Base-by-base conservation (phyloP, 2,329 filamentous ascomycete species). In the Trichophyton rubrum region DNA sequence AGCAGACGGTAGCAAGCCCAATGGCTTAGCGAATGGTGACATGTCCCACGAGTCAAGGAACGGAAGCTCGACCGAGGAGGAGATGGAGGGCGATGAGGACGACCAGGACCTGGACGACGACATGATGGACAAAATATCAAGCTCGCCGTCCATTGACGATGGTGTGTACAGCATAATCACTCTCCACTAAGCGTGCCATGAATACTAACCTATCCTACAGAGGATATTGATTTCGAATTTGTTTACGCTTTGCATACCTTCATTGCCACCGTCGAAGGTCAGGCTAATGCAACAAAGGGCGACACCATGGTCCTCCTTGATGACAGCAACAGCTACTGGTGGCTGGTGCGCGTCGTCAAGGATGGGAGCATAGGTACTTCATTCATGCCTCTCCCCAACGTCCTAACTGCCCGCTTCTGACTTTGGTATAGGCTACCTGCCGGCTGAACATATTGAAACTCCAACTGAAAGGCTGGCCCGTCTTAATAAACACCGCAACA, bases 201-300 rank as follows among this genome's bases (percentile, higher is more conserved):
- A 11, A 11, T 9, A 47, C 53, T 35, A 88, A 70, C 71, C 87
- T 79, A 84, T 81, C 6, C 86, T 75, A 74, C 80, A 97, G 93
- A 99, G 83, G 93, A 99, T 71, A 99, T 99, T 75, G 93, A 99
- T 80, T 97, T 99, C 79, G 92, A 97, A 73, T 97, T 97, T 76
- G 93, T 99, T 63, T 99, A 99, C 77, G 93, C 93, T 30, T 80
- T 99, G 62, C 93, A 97, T 73, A 99, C 92, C 1, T 99, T 99
- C 70, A 89, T 96, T 65, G 93, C 93, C 30, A 97, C 93, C 0
- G 93, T 99, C 56, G 93, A 99, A 75, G 93, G 93, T 30, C 93
- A 99, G 75, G 93, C 93, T 64, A 99, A 97, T 78, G 93, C 93
- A 62, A 95, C 90, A 38, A 99, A 99, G 76, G 93, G 93, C 58